Evolutionary conservation across 2,329 filamentous ascomycete genomes (phyloP).

Genomic region (Phialophora chinensis): DNA sequence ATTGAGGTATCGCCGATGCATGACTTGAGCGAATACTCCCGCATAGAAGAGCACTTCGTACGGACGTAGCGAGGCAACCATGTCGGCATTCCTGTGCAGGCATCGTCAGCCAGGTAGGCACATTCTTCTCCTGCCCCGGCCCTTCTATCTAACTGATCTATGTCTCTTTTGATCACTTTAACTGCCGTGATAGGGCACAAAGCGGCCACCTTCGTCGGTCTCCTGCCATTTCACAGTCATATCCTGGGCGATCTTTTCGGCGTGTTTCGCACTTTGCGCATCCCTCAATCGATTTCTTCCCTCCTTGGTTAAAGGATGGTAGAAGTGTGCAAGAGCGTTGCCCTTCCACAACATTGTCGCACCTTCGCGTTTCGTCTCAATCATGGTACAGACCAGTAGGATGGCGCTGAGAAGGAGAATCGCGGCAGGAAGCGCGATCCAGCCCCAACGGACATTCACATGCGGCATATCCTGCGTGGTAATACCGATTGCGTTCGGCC

Average conservation of each 20-base stretch:
- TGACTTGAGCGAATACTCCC: too few relatives aligned
- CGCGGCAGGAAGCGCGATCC: conserved; percentile 18
- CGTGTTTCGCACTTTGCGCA: background rate
- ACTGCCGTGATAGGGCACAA: background rate
- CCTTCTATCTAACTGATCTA: too few relatives aligned
- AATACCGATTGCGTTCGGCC: background rate
- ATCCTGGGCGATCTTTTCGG: conserved; percentile 5
- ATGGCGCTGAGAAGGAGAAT: conserved; percentile 13
- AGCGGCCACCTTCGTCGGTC: conserved; percentile 7
- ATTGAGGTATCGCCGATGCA: background rate
- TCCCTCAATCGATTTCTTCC: conserved; percentile 6
- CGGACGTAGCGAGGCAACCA: too few relatives aligned
- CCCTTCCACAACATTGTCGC: conserved; percentile 22
- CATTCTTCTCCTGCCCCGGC: background rate
- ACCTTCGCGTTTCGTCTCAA: background rate
- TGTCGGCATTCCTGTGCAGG: too few relatives aligned
- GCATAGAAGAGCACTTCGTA: too few relatives aligned
- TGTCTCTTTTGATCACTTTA: background rate
- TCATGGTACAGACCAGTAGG: conserved; percentile 11
- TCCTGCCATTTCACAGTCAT: conserved; percentile 13
- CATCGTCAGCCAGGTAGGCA: too few relatives aligned
- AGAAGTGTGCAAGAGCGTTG: conserved; percentile 14
- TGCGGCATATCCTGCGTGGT: conserved; percentile 13
- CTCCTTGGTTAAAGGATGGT: conserved; percentile 9
- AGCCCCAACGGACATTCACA: conserved; percentile 23